These are phyloP conservation scores for Lachnellula arida DNA, from an alignment of 2,329 filamentous ascomycete genomes.

Conservation along the genomic window DNA sequence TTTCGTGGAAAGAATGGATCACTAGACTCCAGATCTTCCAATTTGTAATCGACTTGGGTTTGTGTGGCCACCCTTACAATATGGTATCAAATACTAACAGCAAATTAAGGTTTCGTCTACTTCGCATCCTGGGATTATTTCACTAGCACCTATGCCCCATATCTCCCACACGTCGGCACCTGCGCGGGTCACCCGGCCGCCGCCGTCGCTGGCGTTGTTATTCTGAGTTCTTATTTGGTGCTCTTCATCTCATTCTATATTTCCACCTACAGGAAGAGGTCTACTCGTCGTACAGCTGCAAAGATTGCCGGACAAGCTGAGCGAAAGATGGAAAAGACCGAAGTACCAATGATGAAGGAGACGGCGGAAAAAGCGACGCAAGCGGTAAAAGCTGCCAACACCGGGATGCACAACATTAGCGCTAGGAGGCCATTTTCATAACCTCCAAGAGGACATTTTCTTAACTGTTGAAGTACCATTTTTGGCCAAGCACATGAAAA, in stretches of 20 bases:
- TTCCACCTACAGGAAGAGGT: conserved; percentile 24
- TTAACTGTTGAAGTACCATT: neutral
- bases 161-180: conserved; percentile 21
- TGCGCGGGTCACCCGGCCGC: conserved; percentile 27
- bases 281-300: conserved; percentile 36
- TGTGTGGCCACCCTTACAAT: neutral
- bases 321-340: conserved; percentile 11
- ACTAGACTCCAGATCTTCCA: conserved; percentile 28
- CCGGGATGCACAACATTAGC: conserved; percentile 12
- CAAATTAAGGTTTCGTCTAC: conserved; percentile 25
- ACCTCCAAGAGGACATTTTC: neutral
- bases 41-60: conserved; percentile 28
- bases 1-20: conserved; percentile 30
- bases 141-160: conserved; percentile 19
- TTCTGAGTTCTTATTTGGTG: conserved; percentile 25
- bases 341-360: conserved; percentile 14
- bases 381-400: conserved; percentile 9
- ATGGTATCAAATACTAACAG: neutral
- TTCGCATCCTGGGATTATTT: conserved; percentile 27
- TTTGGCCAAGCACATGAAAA: neutral
- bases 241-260: conserved; percentile 29
- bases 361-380: conserved; percentile 10
- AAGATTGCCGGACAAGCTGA: conserved; percentile 28
- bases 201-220: conserved; percentile 21
- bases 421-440: conserved; percentile 7